Base-by-base conservation (phyloP, 257 asterid genomes). In the Rehmannia glutinosa region DNA sequence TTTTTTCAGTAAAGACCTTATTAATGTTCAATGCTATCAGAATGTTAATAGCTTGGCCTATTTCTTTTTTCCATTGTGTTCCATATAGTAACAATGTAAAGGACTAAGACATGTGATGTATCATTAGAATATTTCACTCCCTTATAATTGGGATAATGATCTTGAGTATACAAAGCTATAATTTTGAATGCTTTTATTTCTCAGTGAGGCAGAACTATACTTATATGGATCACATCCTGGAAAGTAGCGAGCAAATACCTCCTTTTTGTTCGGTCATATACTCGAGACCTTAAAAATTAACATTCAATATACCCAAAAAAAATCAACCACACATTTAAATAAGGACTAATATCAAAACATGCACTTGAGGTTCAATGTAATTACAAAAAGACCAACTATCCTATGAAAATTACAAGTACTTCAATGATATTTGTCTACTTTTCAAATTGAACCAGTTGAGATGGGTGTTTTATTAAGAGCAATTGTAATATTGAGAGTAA, bases 251-350 rank as follows among this genome's bases (percentile, higher is more conserved):
- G 35, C 56, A 92, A 80, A 72, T 95, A 92, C 84, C 86, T 92
- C 74, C 97, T 92, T 69, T 92, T 89, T 72, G 98, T 92, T 68
- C 89, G 98, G 56, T 97, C 98, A 53, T 97, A 92, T 81, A 97
- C 98, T 69, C n/a, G n/a, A n/a, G n/a, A n/a, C n/a, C n/a, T n/a
- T n/a, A n/a, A n/a, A n/a, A n/a, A n/a, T n/a, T n/a, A n/a, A n/a
- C n/a, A n/a, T n/a, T n/a, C n/a, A n/a, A n/a, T n/a, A n/a, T n/a
- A n/a, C n/a, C n/a, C n/a, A n/a, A n/a, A n/a, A n/a, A n/a, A n/a
- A n/a, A n/a, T n/a, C n/a, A n/a, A n/a, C n/a, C n/a, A n/a, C n/a
- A n/a, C n/a, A n/a, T n/a, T n/a, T n/a, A n/a, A n/a, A n/a, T n/a
- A n/a, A n/a, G n/a, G n/a, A n/a, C n/a, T n/a, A n/a, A n/a, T n/a